These are phyloP conservation scores for Naganishia randhawae DNA, from an alignment of 768 basidiomycete species.

Conservation along the genomic window DNA sequence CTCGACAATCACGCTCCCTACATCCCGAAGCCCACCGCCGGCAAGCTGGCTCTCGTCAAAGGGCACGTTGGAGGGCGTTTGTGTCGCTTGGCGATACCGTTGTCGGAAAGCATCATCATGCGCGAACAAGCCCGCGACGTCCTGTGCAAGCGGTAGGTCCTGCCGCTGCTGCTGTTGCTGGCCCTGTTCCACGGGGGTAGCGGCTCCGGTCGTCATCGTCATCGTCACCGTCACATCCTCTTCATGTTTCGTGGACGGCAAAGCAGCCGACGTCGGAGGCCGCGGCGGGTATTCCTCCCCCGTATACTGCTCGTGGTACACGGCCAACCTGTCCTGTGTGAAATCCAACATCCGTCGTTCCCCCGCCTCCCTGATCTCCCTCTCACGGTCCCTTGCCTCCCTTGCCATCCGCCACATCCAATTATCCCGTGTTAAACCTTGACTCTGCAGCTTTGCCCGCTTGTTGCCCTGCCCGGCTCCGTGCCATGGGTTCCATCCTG, in stretches of 20 bases:
- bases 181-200: not conserved
- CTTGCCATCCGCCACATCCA: slow-evolving; percentile 83
- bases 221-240: not conserved
- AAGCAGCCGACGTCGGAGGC: too few species aligned
- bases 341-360: slow-evolving; percentile 35
- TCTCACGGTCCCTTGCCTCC: slow-evolving; percentile 62
- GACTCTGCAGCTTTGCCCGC: slow-evolving; percentile 71
- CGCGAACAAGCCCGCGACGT: slow-evolving; percentile 23
- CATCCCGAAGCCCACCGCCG: slow-evolving; percentile 1
- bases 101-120: slow-evolving; percentile 22
- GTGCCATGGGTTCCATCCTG: slow-evolving; percentile 80
- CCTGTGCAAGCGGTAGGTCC: slow-evolving; percentile 15
- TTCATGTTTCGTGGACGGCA: not conserved
- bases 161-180: not conserved
- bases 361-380: slow-evolving; percentile 48
- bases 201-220: too few species aligned
- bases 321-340: slow-evolving; percentile 19
- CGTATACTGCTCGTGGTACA: slow-evolving; percentile 15
- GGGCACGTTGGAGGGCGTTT: not conserved
- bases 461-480: slow-evolving; percentile 82
- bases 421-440: slow-evolving; percentile 79
- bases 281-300: slow-evolving; percentile 1
- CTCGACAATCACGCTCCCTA: slow-evolving; percentile 37
- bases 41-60: slow-evolving; percentile 21
- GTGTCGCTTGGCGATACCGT: not conserved